Conservation (phyloP, 257 asterid species). For the Cinchona pubescens region DNA sequence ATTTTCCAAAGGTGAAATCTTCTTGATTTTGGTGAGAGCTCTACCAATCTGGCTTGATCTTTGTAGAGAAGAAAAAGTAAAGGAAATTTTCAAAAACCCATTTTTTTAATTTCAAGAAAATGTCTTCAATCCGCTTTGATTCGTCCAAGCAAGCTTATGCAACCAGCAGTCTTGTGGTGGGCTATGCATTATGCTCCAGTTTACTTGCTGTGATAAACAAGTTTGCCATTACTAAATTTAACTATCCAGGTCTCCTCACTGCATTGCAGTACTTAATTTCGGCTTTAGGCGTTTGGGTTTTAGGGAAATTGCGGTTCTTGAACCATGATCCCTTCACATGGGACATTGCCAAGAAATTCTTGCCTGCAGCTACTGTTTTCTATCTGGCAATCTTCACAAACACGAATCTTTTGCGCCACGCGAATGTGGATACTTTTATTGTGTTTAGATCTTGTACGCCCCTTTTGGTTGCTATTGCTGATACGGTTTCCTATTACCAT, state of each 20-base stretch:
- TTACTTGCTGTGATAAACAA: conserved; percentile 89
- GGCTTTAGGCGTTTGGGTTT: conserved; percentile 76
- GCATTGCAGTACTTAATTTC: conserved; percentile 90
- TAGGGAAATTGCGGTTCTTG: conserved; percentile 72
- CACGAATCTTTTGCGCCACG: conserved; percentile 88
- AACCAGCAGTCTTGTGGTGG: conserved; percentile 76
- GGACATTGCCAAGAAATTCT: conserved; percentile 79
- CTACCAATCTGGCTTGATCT: background rate
- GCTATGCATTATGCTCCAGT: conserved; percentile 95
- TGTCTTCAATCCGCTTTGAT: conserved; percentile 51
- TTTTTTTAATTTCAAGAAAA: conserved; percentile 13
- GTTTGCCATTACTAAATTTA: conserved; percentile 83
- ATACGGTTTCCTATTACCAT: too few species aligned
- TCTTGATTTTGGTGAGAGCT: background rate
- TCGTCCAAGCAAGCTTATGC: conserved; percentile 62
- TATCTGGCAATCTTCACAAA: conserved; percentile 87
- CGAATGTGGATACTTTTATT: conserved; percentile 93
- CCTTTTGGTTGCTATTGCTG: conserved; percentile 84
- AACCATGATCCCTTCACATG: conserved; percentile 73
- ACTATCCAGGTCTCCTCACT: conserved; percentile 89
- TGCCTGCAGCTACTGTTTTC: conserved; percentile 90
- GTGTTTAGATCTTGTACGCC: conserved; percentile 88
- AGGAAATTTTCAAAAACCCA: background rate
- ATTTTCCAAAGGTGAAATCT: background rate
- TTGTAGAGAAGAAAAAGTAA: background rate